phyloP scores from a whole-genome alignment of 164 flowering plant genomes.

The Cinnamomum micranthum region DNA sequence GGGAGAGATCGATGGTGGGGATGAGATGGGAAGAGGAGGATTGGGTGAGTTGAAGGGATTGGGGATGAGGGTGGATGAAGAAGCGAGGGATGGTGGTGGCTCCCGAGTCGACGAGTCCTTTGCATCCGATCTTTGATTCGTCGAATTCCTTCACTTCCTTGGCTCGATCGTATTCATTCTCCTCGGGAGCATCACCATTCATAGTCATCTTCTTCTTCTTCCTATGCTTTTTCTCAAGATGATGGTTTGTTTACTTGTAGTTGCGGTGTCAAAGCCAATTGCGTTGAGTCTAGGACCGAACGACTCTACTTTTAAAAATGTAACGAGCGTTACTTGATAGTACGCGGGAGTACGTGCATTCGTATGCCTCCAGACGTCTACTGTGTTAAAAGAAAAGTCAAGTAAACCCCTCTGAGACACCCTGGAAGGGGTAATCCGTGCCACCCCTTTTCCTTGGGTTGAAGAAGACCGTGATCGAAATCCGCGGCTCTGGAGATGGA shows the following conservation, averaged over 20 bases:
- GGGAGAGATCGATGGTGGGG: conserved; percentile 27
- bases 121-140: conserved; percentile 58
- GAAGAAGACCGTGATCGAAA: conserved; percentile 15
- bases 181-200: not conserved
- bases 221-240: no score
- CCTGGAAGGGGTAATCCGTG: no score
- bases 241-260: no score
- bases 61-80: conserved; percentile 51
- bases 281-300: no score
- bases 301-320: no score
- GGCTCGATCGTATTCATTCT: conserved; percentile 16
- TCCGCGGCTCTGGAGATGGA: conserved; percentile 8
- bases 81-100: conserved; percentile 50
- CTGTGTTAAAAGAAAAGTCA: no score
- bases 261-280: no score
- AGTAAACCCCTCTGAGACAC: no score
- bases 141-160: conserved; percentile 52
- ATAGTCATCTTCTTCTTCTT: not conserved
- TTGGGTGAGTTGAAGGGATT: conserved; percentile 9
- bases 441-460: conserved; percentile 3
- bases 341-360: no score
- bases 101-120: conserved; percentile 66
- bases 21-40: not conserved
- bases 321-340: no score
- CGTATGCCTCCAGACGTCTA: no score